phyloP scores from a whole-genome alignment of 192 early-diverging fungal species.

The Mortierella hygrophila region DNA sequence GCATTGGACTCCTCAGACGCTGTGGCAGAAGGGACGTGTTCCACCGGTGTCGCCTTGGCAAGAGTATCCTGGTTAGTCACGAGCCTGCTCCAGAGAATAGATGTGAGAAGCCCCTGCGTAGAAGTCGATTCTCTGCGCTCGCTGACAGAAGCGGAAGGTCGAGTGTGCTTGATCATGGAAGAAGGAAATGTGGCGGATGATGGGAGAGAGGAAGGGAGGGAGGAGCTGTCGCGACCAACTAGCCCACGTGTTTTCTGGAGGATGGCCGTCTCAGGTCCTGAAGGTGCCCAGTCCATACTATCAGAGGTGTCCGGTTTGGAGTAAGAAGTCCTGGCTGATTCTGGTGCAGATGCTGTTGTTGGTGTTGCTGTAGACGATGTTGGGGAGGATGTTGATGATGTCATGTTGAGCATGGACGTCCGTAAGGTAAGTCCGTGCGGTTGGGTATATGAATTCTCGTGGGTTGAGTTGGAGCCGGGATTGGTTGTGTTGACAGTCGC shows the following conservation, averaged over 20 bases:
- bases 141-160: not conserved
- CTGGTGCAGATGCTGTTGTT: not conserved
- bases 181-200: constrained; percentile 27
- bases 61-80: constrained; percentile 16
- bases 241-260: constrained; percentile 1
- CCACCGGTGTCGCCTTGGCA: not conserved
- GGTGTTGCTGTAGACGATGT: not conserved
- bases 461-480: not conserved
- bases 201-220: constrained; percentile 36
- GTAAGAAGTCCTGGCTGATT: not conserved
- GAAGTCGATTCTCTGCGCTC: constrained; percentile 29
- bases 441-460: constrained; percentile 21
- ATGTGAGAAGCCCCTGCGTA: constrained; percentile 15
- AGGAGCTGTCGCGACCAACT: not conserved
- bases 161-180: constrained; percentile 27
- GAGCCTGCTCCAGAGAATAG: constrained; percentile 30
- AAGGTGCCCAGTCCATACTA: constrained; percentile 42
- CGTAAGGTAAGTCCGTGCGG: not conserved
- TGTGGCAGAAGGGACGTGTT: not conserved
- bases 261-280: constrained; percentile 31
- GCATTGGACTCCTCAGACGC: not conserved
- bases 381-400: not conserved
- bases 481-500: constrained; percentile 11
- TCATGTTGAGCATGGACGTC: not conserved
- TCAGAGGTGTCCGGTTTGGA: not conserved